Conservation (phyloP, 495 filamentous ascomycete genomes). For the Trichoderma virens region DNA sequence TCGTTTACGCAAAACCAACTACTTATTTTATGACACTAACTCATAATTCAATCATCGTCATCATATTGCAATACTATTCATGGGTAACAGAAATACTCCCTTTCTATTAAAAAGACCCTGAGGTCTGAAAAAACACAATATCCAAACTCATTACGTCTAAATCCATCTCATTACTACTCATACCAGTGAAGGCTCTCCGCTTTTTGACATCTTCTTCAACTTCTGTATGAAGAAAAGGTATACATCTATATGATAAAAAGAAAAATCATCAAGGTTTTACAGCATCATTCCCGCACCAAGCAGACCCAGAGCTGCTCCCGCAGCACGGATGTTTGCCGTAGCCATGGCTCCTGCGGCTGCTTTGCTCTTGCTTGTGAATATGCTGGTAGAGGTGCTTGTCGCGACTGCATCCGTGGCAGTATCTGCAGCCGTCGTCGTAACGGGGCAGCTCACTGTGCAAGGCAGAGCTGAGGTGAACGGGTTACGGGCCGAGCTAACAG, state of each 20-base stretch:
- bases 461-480: slow-evolving; percentile 37
- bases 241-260: not conserved
- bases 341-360: not conserved
- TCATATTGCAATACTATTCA: not conserved
- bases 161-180: not conserved
- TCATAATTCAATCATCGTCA: not conserved
- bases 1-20: too few relatives aligned
- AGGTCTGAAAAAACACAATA: not conserved
- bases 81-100: not conserved
- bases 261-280: not conserved
- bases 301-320: not conserved
- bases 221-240: not conserved
- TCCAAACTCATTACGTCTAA: not conserved
- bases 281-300: not conserved
- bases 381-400: not conserved
- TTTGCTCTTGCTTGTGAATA: not conserved
- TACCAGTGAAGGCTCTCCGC: not conserved
- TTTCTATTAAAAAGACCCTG: not conserved
- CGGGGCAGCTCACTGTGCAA: slow-evolving; percentile 21
- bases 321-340: not conserved
- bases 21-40: too few relatives aligned
- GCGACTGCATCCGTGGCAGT: slow-evolving; percentile 12
- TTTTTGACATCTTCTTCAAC: not conserved
- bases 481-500: slow-evolving; percentile 30
- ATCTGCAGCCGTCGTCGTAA: slow-evolving; percentile 21